phyloP scores from a whole-genome alignment of 352 stramenopile genomes.

The Pythium aristosporum region DNA sequence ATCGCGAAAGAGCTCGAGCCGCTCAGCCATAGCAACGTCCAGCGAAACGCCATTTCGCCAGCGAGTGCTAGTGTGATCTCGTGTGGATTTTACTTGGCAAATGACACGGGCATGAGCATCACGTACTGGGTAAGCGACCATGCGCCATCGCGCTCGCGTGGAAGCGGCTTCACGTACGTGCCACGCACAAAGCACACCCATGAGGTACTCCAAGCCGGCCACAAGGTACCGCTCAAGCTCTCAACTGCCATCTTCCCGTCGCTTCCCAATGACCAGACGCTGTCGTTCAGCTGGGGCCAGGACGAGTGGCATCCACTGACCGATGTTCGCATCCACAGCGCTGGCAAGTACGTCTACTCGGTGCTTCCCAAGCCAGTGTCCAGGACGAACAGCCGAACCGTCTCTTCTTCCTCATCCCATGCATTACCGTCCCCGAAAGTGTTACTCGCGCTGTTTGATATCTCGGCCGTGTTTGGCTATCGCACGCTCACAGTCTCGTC shows the following conservation, averaged over 20 bases:
- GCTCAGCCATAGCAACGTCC: slow-evolving; percentile 17
- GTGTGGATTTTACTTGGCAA: slow-evolving; percentile 78
- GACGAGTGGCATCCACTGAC: slow-evolving; percentile 72
- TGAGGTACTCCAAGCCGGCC: slow-evolving; percentile 45
- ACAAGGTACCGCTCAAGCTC: slow-evolving; percentile 72
- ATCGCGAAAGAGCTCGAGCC: slow-evolving; percentile 64
- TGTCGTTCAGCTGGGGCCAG: slow-evolving; percentile 75
- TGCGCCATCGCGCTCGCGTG: slow-evolving; percentile 32
- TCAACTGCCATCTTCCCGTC: slow-evolving; percentile 66
- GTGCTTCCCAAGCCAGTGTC: slow-evolving; percentile 38
- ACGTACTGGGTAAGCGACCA: slow-evolving; percentile 67
- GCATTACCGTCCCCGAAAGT: slow-evolving; percentile 18
- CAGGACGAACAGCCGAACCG: slow-evolving; percentile 19
- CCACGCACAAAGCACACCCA: slow-evolving; percentile 40
- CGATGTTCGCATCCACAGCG: slow-evolving; percentile 73
- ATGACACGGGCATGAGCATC: slow-evolving; percentile 60
- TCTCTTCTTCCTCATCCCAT: slow-evolving; percentile 2
- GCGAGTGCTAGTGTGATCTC: slow-evolving; percentile 70
- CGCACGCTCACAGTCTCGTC: slow-evolving; percentile 81
- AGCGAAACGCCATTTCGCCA: slow-evolving; percentile 27
- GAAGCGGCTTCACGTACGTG: slow-evolving; percentile 50
- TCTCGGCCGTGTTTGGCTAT: slow-evolving; percentile 65
- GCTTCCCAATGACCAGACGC: slow-evolving; percentile 63
- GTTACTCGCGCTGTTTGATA: slow-evolving; percentile 71
- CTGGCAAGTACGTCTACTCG: slow-evolving; percentile 77